phyloP scores from a whole-genome alignment of 176 grass and related monocot genomes.

The Melocanna baccifera region DNA sequence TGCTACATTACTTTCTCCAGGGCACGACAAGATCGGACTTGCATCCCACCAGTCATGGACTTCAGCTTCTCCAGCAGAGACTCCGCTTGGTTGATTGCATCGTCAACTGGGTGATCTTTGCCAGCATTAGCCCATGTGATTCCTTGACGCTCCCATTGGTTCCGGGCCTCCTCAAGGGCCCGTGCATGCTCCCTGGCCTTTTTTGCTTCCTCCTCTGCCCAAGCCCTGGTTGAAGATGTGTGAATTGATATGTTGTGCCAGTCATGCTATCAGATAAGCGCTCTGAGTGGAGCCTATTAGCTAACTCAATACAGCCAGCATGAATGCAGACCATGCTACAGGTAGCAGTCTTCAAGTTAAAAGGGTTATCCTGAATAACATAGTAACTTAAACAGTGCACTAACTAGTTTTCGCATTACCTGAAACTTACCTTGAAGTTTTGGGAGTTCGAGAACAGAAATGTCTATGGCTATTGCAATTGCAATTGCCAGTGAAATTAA shows the following conservation, averaged over 20 bases:
- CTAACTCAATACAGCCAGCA: not conserved
- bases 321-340: conserved; percentile 22
- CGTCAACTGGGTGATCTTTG: conserved; percentile 52
- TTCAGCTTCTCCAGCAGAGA: conserved; percentile 63
- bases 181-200: conserved; percentile 76
- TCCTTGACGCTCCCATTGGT: conserved; percentile 71
- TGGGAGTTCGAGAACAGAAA: not conserved
- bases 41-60: conserved; percentile 46
- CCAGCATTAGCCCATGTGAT: conserved; percentile 79
- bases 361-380: not conserved
- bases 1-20: conserved; percentile 66
- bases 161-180: conserved; percentile 74
- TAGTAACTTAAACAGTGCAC: not conserved
- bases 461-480: not conserved
- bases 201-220: conserved; percentile 97
- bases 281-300: not conserved
- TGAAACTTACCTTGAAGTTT: not conserved
- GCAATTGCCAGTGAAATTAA: not conserved
- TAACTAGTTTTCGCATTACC: not conserved
- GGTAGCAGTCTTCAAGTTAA: not conserved
- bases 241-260: conserved; percentile 8
- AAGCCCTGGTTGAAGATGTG: conserved; percentile 56
- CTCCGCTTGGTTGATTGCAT: conserved; percentile 49
- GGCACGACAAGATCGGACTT: conserved; percentile 32
- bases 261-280: not conserved